Evolutionary conservation across 2,329 filamentous ascomycete species (phyloP).

Genomic region (Volutella citrinella): DNA sequence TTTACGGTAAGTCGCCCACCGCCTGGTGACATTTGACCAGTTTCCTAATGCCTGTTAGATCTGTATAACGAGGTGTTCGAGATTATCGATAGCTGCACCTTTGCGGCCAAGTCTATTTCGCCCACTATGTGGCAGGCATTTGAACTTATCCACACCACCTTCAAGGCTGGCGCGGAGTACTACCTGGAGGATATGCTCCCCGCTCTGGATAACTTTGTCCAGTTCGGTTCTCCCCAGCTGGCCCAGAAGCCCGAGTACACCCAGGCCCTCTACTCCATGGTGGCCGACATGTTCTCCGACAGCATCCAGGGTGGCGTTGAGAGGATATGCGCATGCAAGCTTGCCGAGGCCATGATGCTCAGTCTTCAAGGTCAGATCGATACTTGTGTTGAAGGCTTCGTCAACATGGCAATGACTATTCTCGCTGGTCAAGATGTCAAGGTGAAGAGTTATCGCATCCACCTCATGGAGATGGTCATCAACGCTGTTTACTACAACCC

Average conservation of each 20-base stretch:
- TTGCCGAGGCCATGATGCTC: conserved; percentile 95
- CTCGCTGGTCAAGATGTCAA: conserved; percentile 74
- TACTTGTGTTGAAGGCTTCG: conserved; percentile 83
- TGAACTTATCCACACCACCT: conserved; percentile 92
- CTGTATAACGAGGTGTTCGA: conserved; percentile 98
- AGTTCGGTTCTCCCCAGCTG: conserved; percentile 80
- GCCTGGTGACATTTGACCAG: not conserved
- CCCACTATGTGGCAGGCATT: conserved; percentile 98
- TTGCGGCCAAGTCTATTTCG: conserved; percentile 93
- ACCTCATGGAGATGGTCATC: conserved; percentile 98
- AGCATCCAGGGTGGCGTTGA: conserved; percentile 92
- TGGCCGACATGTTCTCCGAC: conserved; percentile 90
- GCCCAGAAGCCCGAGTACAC: conserved; percentile 83
- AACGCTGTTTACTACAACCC: conserved; percentile 98
- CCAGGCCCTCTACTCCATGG: conserved; percentile 87
- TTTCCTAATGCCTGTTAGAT: conserved; percentile 48
- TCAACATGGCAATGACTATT: conserved; percentile 83
- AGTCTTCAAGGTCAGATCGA: conserved; percentile 88
- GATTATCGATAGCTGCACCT: conserved; percentile 99
- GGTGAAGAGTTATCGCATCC: conserved; percentile 90
- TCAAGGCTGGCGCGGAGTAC: conserved; percentile 94
- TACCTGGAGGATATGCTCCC: conserved; percentile 99
- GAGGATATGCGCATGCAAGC: conserved; percentile 94
- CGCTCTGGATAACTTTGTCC: conserved; percentile 95
- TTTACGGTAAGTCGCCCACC: conserved; percentile 66